Conservation (phyloP, 306 rosid species). For the Pterocarpus santalinus region DNA sequence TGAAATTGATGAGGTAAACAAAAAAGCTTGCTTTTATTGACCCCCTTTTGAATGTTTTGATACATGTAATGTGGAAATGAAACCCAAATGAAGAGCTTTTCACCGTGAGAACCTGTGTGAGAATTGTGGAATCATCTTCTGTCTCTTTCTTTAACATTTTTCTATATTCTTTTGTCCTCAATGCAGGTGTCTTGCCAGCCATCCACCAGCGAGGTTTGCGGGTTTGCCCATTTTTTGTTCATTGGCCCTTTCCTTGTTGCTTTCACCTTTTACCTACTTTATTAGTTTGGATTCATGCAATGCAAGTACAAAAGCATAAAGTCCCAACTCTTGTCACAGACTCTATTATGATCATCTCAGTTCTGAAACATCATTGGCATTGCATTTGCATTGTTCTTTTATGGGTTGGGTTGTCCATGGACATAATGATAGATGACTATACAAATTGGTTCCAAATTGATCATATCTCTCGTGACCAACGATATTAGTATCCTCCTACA, state of each 20-base stretch:
- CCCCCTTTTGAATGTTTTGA: slow-evolving; percentile 35
- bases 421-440: neutral
- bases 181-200: slow-evolving; percentile 1
- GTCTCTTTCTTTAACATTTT: slow-evolving; percentile 33
- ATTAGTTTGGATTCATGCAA: neutral
- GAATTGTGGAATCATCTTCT: slow-evolving; percentile 31
- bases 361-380: slow-evolving; percentile 36
- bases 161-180: slow-evolving; percentile 14
- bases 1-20: neutral
- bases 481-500: neutral
- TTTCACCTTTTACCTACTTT: slow-evolving; percentile 29
- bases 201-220: slow-evolving; percentile 33
- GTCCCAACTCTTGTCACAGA: slow-evolving; percentile 20
- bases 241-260: slow-evolving; percentile 6
- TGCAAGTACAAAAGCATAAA: slow-evolving; percentile 44
- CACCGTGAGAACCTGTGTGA: slow-evolving; percentile 25
- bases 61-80: neutral
- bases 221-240: slow-evolving; percentile 37
- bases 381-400: slow-evolving; percentile 17
- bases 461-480: neutral
- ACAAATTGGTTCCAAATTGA: slow-evolving; percentile 6
- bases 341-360: neutral
- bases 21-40: slow-evolving; percentile 3
- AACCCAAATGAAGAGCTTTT: neutral
- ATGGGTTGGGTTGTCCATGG: slow-evolving; percentile 1